phyloP scores from a whole-genome alignment of 345 rosid species.

The Populus pruinosa region DNA sequence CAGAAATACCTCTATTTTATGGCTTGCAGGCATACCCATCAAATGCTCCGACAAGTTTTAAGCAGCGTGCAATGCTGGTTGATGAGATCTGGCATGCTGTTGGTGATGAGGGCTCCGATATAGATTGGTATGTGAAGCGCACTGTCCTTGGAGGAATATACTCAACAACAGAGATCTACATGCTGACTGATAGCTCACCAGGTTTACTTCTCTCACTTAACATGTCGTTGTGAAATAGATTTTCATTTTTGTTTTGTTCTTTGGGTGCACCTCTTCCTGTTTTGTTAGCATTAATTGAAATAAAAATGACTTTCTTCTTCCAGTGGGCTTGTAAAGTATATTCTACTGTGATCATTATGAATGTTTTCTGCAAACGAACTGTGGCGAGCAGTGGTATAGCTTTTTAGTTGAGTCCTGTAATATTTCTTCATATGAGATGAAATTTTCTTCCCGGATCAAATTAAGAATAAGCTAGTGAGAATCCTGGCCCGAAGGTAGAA shows the following conservation, averaged over 20 bases:
- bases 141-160: conserved; percentile 89
- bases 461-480: not conserved
- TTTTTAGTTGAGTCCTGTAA: no score
- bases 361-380: not conserved
- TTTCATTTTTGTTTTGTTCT: not conserved
- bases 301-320: not conserved
- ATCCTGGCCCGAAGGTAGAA: not conserved
- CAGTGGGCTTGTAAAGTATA: not conserved
- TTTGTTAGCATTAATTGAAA: not conserved
- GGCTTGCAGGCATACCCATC: conserved; percentile 67
- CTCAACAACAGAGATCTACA: conserved; percentile 90
- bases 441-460: not conserved
- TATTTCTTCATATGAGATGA: not conserved
- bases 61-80: conserved; percentile 80
- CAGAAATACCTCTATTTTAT: not conserved
- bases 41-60: conserved; percentile 75
- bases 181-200: conserved; percentile 88
- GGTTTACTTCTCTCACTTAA: conserved; percentile 37
- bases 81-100: conserved; percentile 92
- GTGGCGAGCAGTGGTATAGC: no score
- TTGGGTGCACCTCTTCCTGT: not conserved
- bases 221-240: not conserved
- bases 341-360: not conserved
- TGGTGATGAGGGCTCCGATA: conserved; percentile 67
- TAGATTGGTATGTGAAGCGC: conserved; percentile 89